Conservation (phyloP, 768 basidiomycete genomes). For the Leccinum obscurum region DNA sequence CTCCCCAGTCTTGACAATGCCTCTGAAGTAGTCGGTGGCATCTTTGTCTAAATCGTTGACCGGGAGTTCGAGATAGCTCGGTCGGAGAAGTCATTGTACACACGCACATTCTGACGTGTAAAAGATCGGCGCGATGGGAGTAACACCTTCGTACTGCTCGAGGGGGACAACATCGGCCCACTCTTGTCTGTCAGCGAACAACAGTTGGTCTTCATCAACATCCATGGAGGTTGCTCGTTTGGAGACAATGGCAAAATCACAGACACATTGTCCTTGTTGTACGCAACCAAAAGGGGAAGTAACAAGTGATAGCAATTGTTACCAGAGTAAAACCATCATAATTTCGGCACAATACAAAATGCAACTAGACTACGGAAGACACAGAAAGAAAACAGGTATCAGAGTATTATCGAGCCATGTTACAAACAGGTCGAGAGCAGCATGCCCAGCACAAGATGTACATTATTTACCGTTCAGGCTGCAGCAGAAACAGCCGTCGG, state of each 20-base stretch:
- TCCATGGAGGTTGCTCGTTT: constrained; percentile 9
- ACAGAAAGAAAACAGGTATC: constrained; percentile 20
- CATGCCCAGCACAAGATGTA: constrained; percentile 8
- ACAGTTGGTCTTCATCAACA: constrained; percentile 10
- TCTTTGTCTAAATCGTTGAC: constrained; percentile 68
- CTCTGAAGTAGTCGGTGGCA: constrained; percentile 91
- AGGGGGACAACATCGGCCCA: constrained; percentile 84
- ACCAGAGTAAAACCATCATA: constrained; percentile 6
- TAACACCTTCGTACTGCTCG: constrained; percentile 74
- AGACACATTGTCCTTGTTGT: background rate
- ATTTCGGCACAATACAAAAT: constrained; percentile 23
- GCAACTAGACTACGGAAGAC: constrained; percentile 22
- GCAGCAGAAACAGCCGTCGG: constrained; percentile 51
- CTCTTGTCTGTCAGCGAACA: constrained; percentile 64
- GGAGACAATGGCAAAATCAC: background rate
- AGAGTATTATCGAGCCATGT: constrained; percentile 17
- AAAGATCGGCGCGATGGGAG: constrained; percentile 88
- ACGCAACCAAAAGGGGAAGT: background rate
- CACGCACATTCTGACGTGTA: constrained; percentile 85
- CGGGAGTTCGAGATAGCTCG: constrained; percentile 5
- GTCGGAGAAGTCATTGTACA: constrained; percentile 5
- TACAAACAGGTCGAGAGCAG: constrained; percentile 9
- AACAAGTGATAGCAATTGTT: background rate
- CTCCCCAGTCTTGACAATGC: constrained; percentile 74
- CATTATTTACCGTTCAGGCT: constrained; percentile 13